Base-by-base conservation (phyloP, 208 protist genomes). In the Trypanosoma cruzi region DNA sequence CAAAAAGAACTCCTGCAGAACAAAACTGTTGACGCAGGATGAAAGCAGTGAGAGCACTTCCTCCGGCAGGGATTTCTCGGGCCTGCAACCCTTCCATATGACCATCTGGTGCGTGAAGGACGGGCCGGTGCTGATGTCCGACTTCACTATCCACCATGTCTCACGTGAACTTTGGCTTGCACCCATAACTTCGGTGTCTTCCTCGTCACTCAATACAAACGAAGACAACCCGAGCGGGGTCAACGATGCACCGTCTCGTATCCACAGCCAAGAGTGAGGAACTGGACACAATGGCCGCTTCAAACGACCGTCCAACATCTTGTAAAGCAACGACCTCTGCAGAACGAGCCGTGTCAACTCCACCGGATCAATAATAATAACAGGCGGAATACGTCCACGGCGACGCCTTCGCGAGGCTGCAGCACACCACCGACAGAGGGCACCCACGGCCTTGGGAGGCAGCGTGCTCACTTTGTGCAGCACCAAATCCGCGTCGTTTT, bases 401-500 rank as follows among this genome's bases (percentile, higher is more conserved):
- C 34, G 63, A 1, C 71, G 75, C 53, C 61, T 61, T 1, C 26
- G 4, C 22, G 72, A 64, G 20, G 67, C 67, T 13, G 50, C 40
- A 42, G 37, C 60, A 64, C 72, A 84, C 85, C 86, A 95, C 36
- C 50, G 37, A 36, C 69, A 18, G 26, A 95, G 63, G n/a, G 85
- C 85, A 0, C 32, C 56, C 8, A 70, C 74, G 18, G 84, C 85
- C 2, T 60, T 63, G 46, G 71, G 68, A 14, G 64, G 59, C 26
- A 90, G 86, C 52, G 87, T 86, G 44, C 81, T 78, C 22, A 92
- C 76, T 70, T 95, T 95, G 73, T 95, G 90, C 7, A 95, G 63
- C n/a, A 95, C 71, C 55, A 92, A 82, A 63, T 93, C 81, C 18
- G 89, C 80, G 22, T 79, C 31, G 16, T 59, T 34, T 13, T 60